A percentile compares a stretch with the other conserved stretches of the same genome.
phyloP scores from a whole-genome alignment of 192 early-diverging fungal genomes.

The Polychytrium aggregatum region DNA sequence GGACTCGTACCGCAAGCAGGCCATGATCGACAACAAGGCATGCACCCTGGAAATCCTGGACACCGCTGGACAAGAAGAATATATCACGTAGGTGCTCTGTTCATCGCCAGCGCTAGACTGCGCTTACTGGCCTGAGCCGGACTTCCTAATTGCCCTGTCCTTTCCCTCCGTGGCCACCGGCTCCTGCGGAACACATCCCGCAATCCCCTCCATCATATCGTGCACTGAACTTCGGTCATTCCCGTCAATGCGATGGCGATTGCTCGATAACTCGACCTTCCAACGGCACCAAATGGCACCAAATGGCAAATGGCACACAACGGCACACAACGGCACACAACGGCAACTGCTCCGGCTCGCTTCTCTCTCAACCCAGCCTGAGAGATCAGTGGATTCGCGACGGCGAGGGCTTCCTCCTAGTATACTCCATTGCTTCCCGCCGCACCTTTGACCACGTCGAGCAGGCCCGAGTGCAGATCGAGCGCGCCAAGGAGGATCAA shows the following conservation, averaged over 20 bases:
- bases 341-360: too few species aligned
- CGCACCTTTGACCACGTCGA: constrained; percentile 86
- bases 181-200: neutral
- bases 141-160: too few species aligned
- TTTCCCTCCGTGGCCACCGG: neutral
- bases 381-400: constrained; percentile 95
- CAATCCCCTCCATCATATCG: neutral
- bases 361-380: constrained; percentile 28
- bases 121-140: too few species aligned
- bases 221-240: too few species aligned
- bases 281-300: too few species aligned
- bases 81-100: constrained; percentile 45
- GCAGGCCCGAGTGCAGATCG: constrained; percentile 84
- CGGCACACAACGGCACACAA: too few species aligned
- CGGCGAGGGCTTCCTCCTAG: constrained; percentile 89
- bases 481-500: constrained; percentile 89
- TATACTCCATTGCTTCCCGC: constrained; percentile 86
- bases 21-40: constrained; percentile 77
- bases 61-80: constrained; percentile 95
- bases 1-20: constrained; percentile 96
- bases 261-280: too few species aligned
- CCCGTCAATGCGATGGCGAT: too few species aligned
- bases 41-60: too few species aligned
- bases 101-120: neutral
- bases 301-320: too few species aligned